phyloP scores from a whole-genome alignment of 805 yeast genomes.

The Barnettozyma sp. region DNA sequence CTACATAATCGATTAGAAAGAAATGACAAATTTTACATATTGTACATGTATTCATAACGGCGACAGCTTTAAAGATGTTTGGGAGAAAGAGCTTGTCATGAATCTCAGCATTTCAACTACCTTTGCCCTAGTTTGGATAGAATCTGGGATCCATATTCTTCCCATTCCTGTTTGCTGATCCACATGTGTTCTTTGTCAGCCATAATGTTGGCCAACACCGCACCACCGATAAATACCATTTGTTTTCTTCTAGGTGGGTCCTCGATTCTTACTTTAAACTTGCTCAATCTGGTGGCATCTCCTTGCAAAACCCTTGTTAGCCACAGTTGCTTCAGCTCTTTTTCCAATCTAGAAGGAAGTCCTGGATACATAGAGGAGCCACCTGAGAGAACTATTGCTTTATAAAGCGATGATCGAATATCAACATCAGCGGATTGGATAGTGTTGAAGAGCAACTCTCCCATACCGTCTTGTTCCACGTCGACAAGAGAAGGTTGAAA shows the following conservation, averaged over 20 bases:
- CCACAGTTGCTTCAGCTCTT: slow-evolving; percentile 96
- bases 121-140: slow-evolving; percentile 90
- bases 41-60: not conserved
- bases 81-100: not conserved
- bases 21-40: not conserved
- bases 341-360: slow-evolving; percentile 89
- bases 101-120: slow-evolving; percentile 26
- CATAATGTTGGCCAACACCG: slow-evolving; percentile 95
- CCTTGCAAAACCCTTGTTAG: slow-evolving; percentile 79
- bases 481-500: slow-evolving; percentile 95
- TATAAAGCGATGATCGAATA: slow-evolving; percentile 78
- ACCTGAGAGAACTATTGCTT: slow-evolving; percentile 91
- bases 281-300: slow-evolving; percentile 78
- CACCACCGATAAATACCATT: slow-evolving; percentile 98
- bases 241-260: slow-evolving; percentile 99
- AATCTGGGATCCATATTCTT: slow-evolving; percentile 86
- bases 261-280: slow-evolving; percentile 93
- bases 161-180: slow-evolving; percentile 95
- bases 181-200: slow-evolving; percentile 98
- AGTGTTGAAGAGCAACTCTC: slow-evolving; percentile 85
- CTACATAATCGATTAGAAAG: too few relatives aligned
- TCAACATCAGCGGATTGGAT: slow-evolving; percentile 94
- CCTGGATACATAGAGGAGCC: slow-evolving; percentile 99
- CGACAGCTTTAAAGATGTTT: too few relatives aligned
- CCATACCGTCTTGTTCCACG: slow-evolving; percentile 95